Conservation (phyloP, 164 flowering plant genomes). For the Tinospora cordifolia region DNA sequence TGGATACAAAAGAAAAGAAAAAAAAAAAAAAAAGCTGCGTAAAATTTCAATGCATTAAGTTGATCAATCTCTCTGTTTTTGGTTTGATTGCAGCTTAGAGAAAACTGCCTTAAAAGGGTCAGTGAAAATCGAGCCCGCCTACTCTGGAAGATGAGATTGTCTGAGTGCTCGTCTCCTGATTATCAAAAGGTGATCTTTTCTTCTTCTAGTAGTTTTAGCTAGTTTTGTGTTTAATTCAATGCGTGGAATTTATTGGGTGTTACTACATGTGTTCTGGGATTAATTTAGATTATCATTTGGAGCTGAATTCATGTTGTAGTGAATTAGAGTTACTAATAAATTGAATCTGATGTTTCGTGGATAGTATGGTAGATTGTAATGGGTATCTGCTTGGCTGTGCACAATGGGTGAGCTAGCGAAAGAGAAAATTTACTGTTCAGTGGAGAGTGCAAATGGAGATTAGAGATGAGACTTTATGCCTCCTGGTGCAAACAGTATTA, state of each 20-base stretch:
- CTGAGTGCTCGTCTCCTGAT: conserved; percentile 19
- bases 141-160: conserved; percentile 63
- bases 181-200: conserved; percentile 31
- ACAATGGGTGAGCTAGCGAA: neutral
- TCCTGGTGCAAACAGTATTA: too few relatives aligned
- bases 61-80: neutral
- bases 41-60: too few relatives aligned
- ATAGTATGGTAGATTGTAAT: too few relatives aligned
- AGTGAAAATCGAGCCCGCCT: conserved; percentile 45
- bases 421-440: neutral
- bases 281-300: neutral
- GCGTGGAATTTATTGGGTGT: too few relatives aligned
- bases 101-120: conserved; percentile 62
- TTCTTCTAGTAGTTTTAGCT: neutral
- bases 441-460: conserved; percentile 3
- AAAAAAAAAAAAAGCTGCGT: too few relatives aligned
- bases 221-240: neutral
- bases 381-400: too few relatives aligned
- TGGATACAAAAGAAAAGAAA: neutral
- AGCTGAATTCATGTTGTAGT: neutral
- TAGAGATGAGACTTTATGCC: neutral
- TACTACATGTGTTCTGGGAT: too few relatives aligned
- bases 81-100: conserved; percentile 46
- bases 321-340: neutral
- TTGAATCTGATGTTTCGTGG: too few relatives aligned